A percentile compares a stretch with the other conserved stretches of the same genome.
Conservation (phyloP, 805 yeast genomes). For the Yueomyces sinensis region DNA sequence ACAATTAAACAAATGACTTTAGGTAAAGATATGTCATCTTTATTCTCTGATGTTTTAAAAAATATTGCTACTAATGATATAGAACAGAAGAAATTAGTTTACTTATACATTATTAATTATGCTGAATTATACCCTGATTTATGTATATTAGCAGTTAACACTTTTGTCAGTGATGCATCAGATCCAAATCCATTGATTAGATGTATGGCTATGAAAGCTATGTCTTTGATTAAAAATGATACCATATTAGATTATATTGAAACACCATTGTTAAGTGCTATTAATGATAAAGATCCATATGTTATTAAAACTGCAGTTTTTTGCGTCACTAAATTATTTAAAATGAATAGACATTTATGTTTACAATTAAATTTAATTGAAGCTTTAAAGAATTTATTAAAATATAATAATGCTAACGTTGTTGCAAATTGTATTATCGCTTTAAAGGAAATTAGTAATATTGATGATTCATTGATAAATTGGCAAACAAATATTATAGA, state of each 20-base stretch:
- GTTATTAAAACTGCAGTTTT: conserved; percentile 95
- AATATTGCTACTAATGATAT: conserved; percentile 93
- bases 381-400: conserved; percentile 39
- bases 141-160: conserved; percentile 89
- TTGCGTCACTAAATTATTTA: conserved; percentile 90
- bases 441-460: conserved; percentile 64
- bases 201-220: conserved; percentile 91
- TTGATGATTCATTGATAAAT: conserved; percentile 40
- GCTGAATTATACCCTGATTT: conserved; percentile 93
- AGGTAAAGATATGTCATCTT: conserved; percentile 87
- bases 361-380: conserved; percentile 76
- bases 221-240: conserved; percentile 95
- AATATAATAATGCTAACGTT: conserved; percentile 70
- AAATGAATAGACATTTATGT: conserved; percentile 66
- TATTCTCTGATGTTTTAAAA: conserved; percentile 90
- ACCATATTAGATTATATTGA: conserved; percentile 92
- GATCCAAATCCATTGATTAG: conserved; percentile 93
- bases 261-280: conserved; percentile 70
- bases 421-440: conserved; percentile 88
- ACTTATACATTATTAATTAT: conserved; percentile 87
- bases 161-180: conserved; percentile 86
- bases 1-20: conserved; percentile 97
- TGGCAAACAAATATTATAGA: conserved; percentile 21
- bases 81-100: conserved; percentile 94
- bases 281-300: conserved; percentile 87